Percentiles rank a stretch among this genome's conserved stretches.
phyloP scores from a whole-genome alignment of 1,284 basidiomycete species.

The Wolfiporia cocos region DNA sequence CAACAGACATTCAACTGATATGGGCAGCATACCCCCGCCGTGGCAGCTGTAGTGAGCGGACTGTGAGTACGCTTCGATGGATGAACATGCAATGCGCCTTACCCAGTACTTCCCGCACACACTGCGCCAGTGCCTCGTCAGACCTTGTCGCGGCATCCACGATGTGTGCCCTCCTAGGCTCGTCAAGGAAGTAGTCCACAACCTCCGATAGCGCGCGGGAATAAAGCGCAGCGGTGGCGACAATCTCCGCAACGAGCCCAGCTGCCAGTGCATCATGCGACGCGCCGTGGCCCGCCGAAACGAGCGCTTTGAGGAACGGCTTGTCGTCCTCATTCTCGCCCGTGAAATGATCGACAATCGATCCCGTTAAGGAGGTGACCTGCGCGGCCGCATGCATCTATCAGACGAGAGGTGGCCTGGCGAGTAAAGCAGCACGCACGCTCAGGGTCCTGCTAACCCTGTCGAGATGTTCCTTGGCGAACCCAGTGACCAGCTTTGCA shows the following conservation, averaged over 20 bases:
- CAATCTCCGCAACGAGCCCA: conserved; percentile 37
- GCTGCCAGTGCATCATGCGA: conserved; percentile 7
- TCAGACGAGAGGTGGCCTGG: too few relatives aligned
- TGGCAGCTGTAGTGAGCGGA: too few relatives aligned
- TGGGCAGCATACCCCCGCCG: too few relatives aligned
- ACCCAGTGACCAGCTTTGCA: conserved; percentile 33
- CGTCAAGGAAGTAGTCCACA: conserved; percentile 58
- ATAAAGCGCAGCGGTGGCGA: conserved; percentile 38
- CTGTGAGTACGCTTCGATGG: too few relatives aligned
- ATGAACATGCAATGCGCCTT: too few relatives aligned
- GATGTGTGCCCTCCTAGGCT: conserved; percentile 29
- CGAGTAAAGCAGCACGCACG: too few relatives aligned
- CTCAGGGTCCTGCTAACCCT: conserved; percentile 19
- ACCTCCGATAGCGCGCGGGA: conserved; percentile 41
- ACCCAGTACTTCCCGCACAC: too few relatives aligned
- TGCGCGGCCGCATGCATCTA: conserved; percentile 5
- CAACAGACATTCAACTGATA: too few relatives aligned
- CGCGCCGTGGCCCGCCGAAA: conserved; percentile 26
- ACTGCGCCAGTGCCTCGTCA: too few relatives aligned
- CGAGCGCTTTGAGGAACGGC: conserved; percentile 12
- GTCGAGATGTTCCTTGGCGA: conserved; percentile 37
- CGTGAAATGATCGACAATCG: conserved; percentile 13
- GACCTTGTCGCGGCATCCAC: too few relatives aligned
- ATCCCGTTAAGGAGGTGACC: conserved; percentile 12
- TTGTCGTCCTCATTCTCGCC: conserved; percentile 18